Conservation (phyloP, 139 green algal genomes). For the Micromonas pusilla region DNA sequence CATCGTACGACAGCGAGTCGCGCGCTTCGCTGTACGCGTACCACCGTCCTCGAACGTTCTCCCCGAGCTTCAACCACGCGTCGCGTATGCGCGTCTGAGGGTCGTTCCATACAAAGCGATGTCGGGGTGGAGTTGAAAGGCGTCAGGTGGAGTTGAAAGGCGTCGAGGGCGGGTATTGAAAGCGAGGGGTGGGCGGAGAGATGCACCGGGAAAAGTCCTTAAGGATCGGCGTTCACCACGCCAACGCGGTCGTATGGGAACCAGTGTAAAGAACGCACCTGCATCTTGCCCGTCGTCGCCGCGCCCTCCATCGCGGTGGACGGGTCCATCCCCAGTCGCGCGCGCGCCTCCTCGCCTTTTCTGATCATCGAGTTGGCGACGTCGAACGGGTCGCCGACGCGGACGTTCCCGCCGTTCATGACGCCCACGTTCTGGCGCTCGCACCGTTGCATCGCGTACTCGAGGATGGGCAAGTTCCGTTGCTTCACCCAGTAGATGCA, state of each 20-base stretch:
- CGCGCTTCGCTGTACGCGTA: neutral
- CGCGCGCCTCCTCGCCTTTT: neutral
- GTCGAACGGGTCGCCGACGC: conserved; percentile 20
- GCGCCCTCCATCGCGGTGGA: too few species aligned
- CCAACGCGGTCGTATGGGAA: too few species aligned
- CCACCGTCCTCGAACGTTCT: neutral
- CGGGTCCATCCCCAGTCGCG: neutral
- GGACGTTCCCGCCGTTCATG: neutral
- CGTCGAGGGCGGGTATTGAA: too few species aligned
- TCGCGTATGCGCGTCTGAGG: neutral
- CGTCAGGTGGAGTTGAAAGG: too few species aligned
- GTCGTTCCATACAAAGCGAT: too few species aligned
- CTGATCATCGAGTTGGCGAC: neutral
- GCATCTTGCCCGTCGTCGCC: neutral
- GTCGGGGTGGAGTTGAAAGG: too few species aligned
- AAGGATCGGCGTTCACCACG: too few species aligned
- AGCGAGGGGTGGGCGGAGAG: too few species aligned
- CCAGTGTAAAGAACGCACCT: too few species aligned
- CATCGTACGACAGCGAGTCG: neutral
- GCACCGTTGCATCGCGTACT: conserved; percentile 1
- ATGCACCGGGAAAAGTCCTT: too few species aligned
- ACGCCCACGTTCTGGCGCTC: conserved; percentile 5
- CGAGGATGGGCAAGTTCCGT: conserved; percentile 30
- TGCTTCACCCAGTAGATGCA: conserved; percentile 44
- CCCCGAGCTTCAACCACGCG: neutral